These are phyloP conservation scores for Hypoxylon intermedium DNA, from an alignment of 495 filamentous ascomycete species.

Conservation along the genomic window DNA sequence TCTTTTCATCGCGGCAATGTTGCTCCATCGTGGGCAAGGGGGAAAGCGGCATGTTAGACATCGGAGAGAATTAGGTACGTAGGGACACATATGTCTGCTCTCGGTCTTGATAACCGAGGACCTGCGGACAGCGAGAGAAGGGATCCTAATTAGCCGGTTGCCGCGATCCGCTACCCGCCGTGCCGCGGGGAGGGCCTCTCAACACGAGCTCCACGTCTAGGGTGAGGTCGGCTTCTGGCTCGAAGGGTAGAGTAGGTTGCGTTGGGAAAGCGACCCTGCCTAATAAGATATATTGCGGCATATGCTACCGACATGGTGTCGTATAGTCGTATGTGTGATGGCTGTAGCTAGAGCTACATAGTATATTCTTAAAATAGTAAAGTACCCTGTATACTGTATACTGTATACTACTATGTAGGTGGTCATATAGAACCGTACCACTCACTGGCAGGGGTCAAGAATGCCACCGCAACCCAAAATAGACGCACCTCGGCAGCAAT, in stretches of 20 bases:
- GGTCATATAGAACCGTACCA: too few species aligned
- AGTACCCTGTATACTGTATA: not conserved
- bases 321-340: too few species aligned
- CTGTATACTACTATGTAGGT: slow-evolving; percentile 16
- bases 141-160: slow-evolving; percentile 33
- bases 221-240: not conserved
- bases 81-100: slow-evolving; percentile 19
- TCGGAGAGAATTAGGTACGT: slow-evolving; percentile 6
- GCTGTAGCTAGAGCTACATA: too few species aligned
- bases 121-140: not conserved
- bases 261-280: slow-evolving; percentile 7
- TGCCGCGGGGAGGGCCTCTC: slow-evolving; percentile 16
- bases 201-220: slow-evolving; percentile 7
- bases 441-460: slow-evolving; percentile 4
- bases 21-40: slow-evolving; percentile 11
- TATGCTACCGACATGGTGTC: not conserved
- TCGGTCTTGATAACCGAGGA: not conserved
- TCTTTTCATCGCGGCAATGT: slow-evolving; percentile 26
- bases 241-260: not conserved
- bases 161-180: slow-evolving; percentile 28
- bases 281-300: not conserved
- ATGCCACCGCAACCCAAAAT: slow-evolving; percentile 25
- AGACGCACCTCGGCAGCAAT: slow-evolving; percentile 9
- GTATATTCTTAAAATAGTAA: slow-evolving; percentile 25
- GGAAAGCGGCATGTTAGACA: not conserved